Percentiles rank a stretch among this genome's conserved stretches.
These are phyloP conservation scores for Flaveria ramosissima DNA, from an alignment of 129 eudicot genomes.

Conservation along the genomic window DNA sequence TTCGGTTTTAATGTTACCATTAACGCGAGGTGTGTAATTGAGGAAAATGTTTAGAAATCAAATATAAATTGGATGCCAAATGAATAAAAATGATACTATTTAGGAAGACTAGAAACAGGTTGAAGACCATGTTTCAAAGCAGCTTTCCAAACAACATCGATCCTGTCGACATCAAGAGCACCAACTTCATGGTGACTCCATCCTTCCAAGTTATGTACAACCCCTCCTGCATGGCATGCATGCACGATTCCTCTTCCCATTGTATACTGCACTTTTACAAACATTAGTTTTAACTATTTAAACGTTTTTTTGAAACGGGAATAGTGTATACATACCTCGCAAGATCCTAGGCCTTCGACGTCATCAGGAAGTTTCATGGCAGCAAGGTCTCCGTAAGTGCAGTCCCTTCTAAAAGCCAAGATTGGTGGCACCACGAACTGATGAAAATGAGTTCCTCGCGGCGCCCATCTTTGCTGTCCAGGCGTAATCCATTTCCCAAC, in stretches of 20 bases:
- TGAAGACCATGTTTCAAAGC: conserved; percentile 85
- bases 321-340: conserved; percentile 56
- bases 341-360: conserved; percentile 79
- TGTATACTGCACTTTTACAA: conserved; percentile 55
- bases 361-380: conserved; percentile 88
- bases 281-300: too few species aligned
- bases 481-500: conserved; percentile 96
- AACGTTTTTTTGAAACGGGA: too few species aligned
- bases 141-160: conserved; percentile 88
- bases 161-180: conserved; percentile 87
- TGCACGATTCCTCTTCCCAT: conserved; percentile 97
- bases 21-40: too few species aligned
- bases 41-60: too few species aligned
- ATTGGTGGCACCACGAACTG: conserved; percentile 96
- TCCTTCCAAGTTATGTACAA: conserved; percentile 84
- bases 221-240: conserved; percentile 98
- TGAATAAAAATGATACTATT: conserved; percentile 6
- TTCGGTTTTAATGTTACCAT: too few species aligned
- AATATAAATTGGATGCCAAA: neutral
- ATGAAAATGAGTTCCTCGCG: conserved; percentile 85
- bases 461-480: conserved; percentile 87
- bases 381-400: conserved; percentile 92
- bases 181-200: conserved; percentile 99
- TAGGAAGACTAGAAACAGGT: conserved; percentile 51
- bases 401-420: conserved; percentile 66